Percentiles rank a stretch among this genome's conserved stretches.
phyloP scores from a whole-genome alignment of 2,329 filamentous ascomycete species.

The Aureobasidium sp. region DNA sequence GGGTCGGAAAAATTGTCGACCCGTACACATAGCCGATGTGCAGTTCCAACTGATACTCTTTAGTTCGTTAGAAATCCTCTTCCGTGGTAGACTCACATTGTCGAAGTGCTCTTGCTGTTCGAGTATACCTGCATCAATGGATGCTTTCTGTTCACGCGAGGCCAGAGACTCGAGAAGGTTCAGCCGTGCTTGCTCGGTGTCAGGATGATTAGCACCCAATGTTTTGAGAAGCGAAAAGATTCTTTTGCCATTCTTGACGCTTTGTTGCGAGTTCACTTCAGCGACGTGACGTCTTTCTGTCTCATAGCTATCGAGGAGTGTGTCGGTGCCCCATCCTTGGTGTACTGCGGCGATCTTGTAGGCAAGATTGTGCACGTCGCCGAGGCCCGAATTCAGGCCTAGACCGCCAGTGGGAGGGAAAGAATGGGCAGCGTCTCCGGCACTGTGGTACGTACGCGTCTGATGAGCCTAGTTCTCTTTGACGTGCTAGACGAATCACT shows the following conservation, averaged over 20 bases:
- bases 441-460: background rate
- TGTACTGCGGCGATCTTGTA: conserved; percentile 36
- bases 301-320: conserved; percentile 33
- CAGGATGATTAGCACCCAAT: conserved; percentile 31
- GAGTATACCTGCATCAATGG: conserved; percentile 31
- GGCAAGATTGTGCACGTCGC: conserved; percentile 30
- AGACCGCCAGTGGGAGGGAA: conserved; percentile 32
- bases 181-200: conserved; percentile 25
- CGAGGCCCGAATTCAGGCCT: conserved; percentile 29
- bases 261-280: conserved; percentile 35
- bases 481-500: background rate
- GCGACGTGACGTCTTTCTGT: conserved; percentile 35
- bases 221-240: conserved; percentile 38
- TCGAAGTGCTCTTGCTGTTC: conserved; percentile 39
- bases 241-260: conserved; percentile 39
- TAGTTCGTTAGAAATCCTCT: too few relatives aligned
- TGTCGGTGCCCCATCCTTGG: conserved; percentile 24
- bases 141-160: conserved; percentile 26
- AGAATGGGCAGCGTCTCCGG: conserved; percentile 30
- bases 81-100: conserved; percentile 22
- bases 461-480: too few relatives aligned
- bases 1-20: conserved; percentile 25
- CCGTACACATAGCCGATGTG: conserved; percentile 43
- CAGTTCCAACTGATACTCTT: conserved; percentile 27
- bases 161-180: conserved; percentile 28